Conservation (phyloP, 805 yeast genomes). For the Ogataea corticis region DNA sequence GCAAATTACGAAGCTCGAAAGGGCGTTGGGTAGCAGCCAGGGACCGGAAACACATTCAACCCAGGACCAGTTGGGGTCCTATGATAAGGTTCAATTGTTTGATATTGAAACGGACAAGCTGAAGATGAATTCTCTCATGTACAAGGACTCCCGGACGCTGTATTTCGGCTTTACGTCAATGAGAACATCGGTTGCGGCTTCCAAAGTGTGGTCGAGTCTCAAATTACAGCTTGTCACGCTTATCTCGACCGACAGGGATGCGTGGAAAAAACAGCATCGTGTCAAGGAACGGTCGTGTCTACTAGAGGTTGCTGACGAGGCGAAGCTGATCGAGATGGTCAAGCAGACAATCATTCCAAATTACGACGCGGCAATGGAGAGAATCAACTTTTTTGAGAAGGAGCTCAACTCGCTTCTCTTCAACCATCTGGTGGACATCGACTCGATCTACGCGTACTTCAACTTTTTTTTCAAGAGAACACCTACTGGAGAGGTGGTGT, state of each 20-base stretch:
- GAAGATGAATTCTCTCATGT: slow-evolving; percentile 11
- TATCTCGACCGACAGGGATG: slow-evolving; percentile 11
- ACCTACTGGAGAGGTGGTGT: slow-evolving; percentile 5
- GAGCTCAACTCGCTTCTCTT: slow-evolving; percentile 17
- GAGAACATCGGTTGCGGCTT: slow-evolving; percentile 12
- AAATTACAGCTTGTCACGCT: neutral
- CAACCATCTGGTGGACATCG: slow-evolving; percentile 15
- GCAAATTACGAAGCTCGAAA: slow-evolving; percentile 12
- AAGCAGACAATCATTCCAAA: slow-evolving; percentile 13
- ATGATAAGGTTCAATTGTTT: too few species aligned
- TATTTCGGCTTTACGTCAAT: slow-evolving; percentile 17
- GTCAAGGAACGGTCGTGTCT: neutral
- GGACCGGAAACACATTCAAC: neutral
- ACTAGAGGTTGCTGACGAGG: slow-evolving; percentile 2
- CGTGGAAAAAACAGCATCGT: slow-evolving; percentile 19
- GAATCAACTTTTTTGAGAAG: slow-evolving; percentile 19
- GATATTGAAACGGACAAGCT: slow-evolving; percentile 9
- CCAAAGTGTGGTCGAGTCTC: neutral
- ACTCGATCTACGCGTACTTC: slow-evolving; percentile 9
- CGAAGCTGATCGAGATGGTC: slow-evolving; percentile 6
- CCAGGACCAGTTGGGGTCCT: too few species aligned
- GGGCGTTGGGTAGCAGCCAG: slow-evolving; percentile 1
- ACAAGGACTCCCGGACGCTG: slow-evolving; percentile 14
- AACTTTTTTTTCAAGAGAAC: slow-evolving; percentile 10
- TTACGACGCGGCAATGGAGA: slow-evolving; percentile 24